These are phyloP conservation scores for Apophysomyces trapeziformis DNA, from an alignment of 371 early-diverging fungal species.

Conservation along the genomic window DNA sequence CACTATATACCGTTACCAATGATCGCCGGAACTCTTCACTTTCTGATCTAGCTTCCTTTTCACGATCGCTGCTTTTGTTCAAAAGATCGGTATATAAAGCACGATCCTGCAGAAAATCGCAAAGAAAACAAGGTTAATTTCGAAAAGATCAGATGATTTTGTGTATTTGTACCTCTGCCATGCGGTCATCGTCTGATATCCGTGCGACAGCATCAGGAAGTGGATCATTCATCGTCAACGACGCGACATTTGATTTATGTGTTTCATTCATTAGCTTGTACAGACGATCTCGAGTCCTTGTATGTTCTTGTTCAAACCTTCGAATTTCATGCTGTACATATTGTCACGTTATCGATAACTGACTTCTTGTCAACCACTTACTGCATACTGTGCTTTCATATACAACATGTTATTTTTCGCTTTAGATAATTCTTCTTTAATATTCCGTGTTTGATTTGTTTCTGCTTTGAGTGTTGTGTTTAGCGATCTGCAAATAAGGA, in stretches of 20 bases:
- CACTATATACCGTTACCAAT: conserved; percentile 31
- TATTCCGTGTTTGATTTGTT: conserved; percentile 21
- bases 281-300: conserved; percentile 44
- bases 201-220: conserved; percentile 14
- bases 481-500: conserved; percentile 22
- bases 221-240: conserved; percentile 30
- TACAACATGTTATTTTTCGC: conserved; percentile 48
- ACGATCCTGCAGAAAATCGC: conserved; percentile 17
- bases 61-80: conserved; percentile 31
- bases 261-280: conserved; percentile 42
- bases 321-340: conserved; percentile 46
- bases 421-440: conserved; percentile 46
- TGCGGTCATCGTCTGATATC: conserved; percentile 14
- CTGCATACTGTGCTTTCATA: conserved; percentile 51
- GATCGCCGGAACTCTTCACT: conserved; percentile 28
- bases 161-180: conserved; percentile 14
- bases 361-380: conserved; percentile 19
- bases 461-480: conserved; percentile 22
- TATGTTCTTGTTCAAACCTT: conserved; percentile 43
- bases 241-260: conserved; percentile 29
- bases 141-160: conserved; percentile 10
- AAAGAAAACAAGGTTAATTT: not conserved
- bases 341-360: not conserved
- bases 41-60: conserved; percentile 31
- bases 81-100: conserved; percentile 33